Conservation (phyloP, 2,329 filamentous ascomycete genomes). For the Rhytidhysteron rufulum region DNA sequence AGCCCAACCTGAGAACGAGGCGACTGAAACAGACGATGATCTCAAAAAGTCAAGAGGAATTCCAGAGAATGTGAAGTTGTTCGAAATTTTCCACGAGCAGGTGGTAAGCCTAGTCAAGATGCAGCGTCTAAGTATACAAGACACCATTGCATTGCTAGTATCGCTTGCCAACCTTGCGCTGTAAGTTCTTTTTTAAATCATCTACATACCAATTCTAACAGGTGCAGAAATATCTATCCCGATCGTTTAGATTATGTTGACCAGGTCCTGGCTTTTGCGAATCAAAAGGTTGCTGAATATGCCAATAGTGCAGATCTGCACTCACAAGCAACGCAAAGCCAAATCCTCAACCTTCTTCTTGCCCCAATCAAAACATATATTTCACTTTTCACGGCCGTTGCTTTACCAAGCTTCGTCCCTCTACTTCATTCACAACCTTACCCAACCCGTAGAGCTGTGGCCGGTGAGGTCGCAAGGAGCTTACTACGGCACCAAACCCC, state of each 20-base stretch:
- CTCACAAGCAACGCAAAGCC: slow-evolving; percentile 80
- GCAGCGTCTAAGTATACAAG: slow-evolving; percentile 86
- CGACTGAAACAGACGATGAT: slow-evolving; percentile 40
- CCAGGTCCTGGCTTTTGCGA: slow-evolving; percentile 85
- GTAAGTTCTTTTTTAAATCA: too few relatives aligned
- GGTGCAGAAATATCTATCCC: slow-evolving; percentile 76
- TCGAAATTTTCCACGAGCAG: slow-evolving; percentile 96
- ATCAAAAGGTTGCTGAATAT: slow-evolving; percentile 80
- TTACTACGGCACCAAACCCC: slow-evolving; percentile 78
- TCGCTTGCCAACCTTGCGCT: slow-evolving; percentile 89
- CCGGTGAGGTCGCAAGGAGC: slow-evolving; percentile 78
- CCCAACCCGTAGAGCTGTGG: slow-evolving; percentile 83
- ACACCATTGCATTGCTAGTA: slow-evolving; percentile 90
- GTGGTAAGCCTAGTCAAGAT: slow-evolving; percentile 90
- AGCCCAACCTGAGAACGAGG: slow-evolving; percentile 28
- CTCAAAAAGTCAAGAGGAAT: slow-evolving; percentile 53
- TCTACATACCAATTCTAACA: too few relatives aligned
- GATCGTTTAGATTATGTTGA: slow-evolving; percentile 91
- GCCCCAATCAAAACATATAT: slow-evolving; percentile 85
- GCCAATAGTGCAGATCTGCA: slow-evolving; percentile 95
- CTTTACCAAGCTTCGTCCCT: slow-evolving; percentile 86
- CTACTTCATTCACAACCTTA: slow-evolving; percentile 90
- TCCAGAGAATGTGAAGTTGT: slow-evolving; percentile 77
- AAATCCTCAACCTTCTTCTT: slow-evolving; percentile 83
- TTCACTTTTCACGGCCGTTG: slow-evolving; percentile 93